Base-by-base conservation (phyloP, 2,329 filamentous ascomycete species). In the Emmonsia crescens region DNA sequence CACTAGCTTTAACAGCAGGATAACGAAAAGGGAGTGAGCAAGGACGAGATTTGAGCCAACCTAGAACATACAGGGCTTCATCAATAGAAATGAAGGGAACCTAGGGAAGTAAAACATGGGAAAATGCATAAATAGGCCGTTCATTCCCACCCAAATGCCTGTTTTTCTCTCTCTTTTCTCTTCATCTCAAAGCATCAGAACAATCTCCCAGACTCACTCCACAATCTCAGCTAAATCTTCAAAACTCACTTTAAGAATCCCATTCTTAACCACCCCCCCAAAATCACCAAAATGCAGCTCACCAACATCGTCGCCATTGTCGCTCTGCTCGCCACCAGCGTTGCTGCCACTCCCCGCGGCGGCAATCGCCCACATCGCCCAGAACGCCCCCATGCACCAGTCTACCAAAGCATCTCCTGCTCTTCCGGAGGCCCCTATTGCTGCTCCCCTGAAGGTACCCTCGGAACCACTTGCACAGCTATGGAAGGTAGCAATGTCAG, bases 241-340 rank as follows among this genome's bases (percentile, higher is more conserved):
- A 60, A 46, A 27, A 29, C 44, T 31, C 5, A 8, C 9, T 42
- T 57, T 31, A 57, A 46, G 56, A 57, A 44, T 33, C 10, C 27
- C 36, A 59, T 57, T 63, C 57, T 63, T 60, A 60, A 60, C 56
- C 48, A 49, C 29, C 40, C 48, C 33, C 52, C 52, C 24, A 49
- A 61, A 62, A 60, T 57, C 57, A 59, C 48, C 60, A 64, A 64
- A 52, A 64, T 64, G 62, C 62, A 64, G 60, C 60, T 64, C 62
- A 60, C 57, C 62, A 64, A 62, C 60, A 29, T 57, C 54, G 24
- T 62, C 58, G 60, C 61, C 59, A 40, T 64, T 40, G 33, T 64
- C 31, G 60, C 61, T 44, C 24, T 64, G 27, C 57, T 55, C 61
- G 61, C 52, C 36, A 58, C 56, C 40, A 48, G 38, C 24, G 56